Evolutionary conservation across 2,329 filamentous ascomycete genomes (phyloP).

Genomic region (Endocalyx cinctus): DNA sequence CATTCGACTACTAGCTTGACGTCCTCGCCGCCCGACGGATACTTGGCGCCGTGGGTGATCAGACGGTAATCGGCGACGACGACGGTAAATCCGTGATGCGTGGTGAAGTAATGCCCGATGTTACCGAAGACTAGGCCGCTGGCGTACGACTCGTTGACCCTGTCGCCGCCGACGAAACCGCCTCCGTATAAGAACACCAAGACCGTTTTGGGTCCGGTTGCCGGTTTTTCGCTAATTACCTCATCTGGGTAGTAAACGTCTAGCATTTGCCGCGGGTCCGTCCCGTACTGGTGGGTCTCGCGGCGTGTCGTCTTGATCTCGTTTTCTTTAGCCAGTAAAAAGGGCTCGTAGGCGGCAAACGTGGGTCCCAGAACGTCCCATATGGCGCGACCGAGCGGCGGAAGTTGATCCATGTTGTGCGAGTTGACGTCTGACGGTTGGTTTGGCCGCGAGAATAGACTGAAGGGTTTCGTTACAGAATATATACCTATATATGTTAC

Average conservation of each 20-base stretch:
- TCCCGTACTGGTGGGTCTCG: conserved; percentile 30
- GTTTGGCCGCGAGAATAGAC: too few species aligned
- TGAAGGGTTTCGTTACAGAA: too few species aligned
- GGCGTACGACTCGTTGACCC: conserved; percentile 21
- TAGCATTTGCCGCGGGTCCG: conserved; percentile 30
- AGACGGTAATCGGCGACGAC: conserved; percentile 35
- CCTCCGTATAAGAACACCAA: conserved; percentile 30
- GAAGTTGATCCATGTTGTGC: conserved; percentile 17
- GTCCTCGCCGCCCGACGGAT: conserved; percentile 37
- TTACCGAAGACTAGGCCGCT: conserved; percentile 29
- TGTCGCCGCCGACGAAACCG: conserved; percentile 28
- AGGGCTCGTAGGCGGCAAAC: conserved; percentile 18
- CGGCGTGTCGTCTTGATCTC: conserved; percentile 21
- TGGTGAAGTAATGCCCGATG: conserved; percentile 34
- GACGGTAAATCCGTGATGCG: conserved; percentile 27
- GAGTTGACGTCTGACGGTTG: too few species aligned
- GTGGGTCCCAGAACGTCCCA: conserved; percentile 19
- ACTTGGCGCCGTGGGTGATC: conserved; percentile 32
- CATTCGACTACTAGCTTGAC: conserved; percentile 30
- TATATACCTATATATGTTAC: too few species aligned
- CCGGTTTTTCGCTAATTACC: conserved; percentile 5
- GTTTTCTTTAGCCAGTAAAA: conserved; percentile 16
- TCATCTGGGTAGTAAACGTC: conserved; percentile 32
- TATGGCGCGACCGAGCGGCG: conserved; percentile 11
- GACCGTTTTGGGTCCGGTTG: conserved; percentile 16